Conservation (phyloP, 495 filamentous ascomycete species). For the Penicillium cinerascens region DNA sequence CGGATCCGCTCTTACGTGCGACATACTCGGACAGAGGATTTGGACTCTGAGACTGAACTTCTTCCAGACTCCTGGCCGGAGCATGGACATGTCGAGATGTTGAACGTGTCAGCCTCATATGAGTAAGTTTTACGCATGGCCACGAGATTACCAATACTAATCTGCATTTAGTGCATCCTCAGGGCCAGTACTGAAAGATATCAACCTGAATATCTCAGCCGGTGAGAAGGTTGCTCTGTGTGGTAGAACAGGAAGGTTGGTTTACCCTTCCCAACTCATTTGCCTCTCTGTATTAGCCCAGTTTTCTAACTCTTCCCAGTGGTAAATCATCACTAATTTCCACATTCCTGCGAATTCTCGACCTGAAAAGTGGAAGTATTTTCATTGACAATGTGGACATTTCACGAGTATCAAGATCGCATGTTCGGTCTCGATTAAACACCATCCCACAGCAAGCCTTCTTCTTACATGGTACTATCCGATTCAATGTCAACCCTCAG, state of each 20-base stretch:
- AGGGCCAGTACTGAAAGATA: conserved; percentile 13
- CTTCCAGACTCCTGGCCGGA: conserved; percentile 21
- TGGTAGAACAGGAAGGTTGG: conserved; percentile 43
- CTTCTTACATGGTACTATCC: conserved; percentile 40
- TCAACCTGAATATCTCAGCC: conserved; percentile 13
- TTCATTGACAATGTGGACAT: conserved; percentile 46
- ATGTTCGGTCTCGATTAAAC: conserved; percentile 34
- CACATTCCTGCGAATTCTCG: conserved; percentile 38
- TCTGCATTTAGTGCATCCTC: conserved; percentile 10
- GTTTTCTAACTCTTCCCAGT: conserved; percentile 13
- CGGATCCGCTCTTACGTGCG: conserved; percentile 21
- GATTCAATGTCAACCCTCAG: conserved; percentile 45
- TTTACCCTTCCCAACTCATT: background rate
- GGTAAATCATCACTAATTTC: conserved; percentile 43
- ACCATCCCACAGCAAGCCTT: conserved; percentile 49
- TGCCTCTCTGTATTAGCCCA: background rate
- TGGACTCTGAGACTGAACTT: conserved; percentile 12
- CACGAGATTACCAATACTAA: background rate
- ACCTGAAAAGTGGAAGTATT: conserved; percentile 34
- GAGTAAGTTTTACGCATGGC: conserved; percentile 11
- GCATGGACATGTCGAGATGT: conserved; percentile 18
- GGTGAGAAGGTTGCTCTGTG: conserved; percentile 46
- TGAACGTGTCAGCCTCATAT: conserved; percentile 24
- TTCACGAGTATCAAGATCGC: conserved; percentile 24
- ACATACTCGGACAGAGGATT: conserved; percentile 16